Base-by-base conservation (phyloP, 768 basidiomycete species). In the Rhodotorula kratochvilovae region DNA sequence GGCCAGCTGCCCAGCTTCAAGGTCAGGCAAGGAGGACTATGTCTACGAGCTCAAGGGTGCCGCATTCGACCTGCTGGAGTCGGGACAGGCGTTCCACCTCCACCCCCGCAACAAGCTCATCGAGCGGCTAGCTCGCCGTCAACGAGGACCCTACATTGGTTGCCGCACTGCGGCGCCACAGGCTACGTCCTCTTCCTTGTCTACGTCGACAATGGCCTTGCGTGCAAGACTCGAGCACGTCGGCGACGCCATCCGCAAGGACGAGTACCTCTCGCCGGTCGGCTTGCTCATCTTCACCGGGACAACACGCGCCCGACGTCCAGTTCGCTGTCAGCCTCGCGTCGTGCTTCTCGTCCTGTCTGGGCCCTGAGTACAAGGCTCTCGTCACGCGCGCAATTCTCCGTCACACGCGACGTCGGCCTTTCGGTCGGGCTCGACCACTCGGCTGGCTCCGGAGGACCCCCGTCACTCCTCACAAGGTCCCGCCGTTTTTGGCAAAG, bases 171-270 rank as follows among this genome's bases (percentile, higher is more conserved):
- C n/a, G n/a, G n/a, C n/a, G n/a, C n/a, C n/a, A n/a, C 35, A 7
- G 17, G 43, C 5, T 33, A n/a, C 13, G 39, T 59, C 13, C 35
- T 27, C 35, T n/a, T 42, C 58, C 12, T 59, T 76, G 21, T 67
- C 78, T 25, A 48, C 46, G 61, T 51, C 61, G 46, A 61, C 35
- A 46, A 50, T 59, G 42, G n/a, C 31, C 33, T 39, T 31, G 29
- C 70, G 65, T 7, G 65, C 39, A 36, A 72, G 12, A 79, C 79
- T 4, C 21, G 21, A 2, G 5, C 17, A 23, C 16, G 51, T 6
- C 23, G 55, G 55, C 17, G 16, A 16, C 23, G 5, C 55, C 29
- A 10, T 36, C 35, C 8, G 33, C 13, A 3, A 21, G 35, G 10
- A 25, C 16, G 35, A 57, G 36, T 57, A 57, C 55, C 33, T 36